Conservation (phyloP, 192 early-diverging fungal species). For the Podochytrium sp. region DNA sequence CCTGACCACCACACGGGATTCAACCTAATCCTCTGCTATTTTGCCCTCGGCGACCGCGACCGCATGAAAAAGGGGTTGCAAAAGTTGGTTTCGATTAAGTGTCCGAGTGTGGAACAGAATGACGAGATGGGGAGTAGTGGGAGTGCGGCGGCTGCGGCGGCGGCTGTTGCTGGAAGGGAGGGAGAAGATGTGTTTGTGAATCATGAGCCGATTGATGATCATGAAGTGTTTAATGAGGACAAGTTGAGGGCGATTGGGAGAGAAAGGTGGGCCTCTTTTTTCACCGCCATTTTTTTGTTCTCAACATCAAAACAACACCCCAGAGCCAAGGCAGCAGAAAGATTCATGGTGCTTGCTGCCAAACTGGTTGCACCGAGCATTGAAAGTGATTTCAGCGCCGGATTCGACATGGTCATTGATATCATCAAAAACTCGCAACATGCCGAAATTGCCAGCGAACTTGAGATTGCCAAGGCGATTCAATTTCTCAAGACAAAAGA, state of each 20-base stretch:
- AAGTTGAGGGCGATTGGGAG: constrained; percentile 53
- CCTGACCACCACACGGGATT: constrained; percentile 63
- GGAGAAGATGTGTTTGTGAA: background rate
- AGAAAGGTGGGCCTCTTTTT: constrained; percentile 40
- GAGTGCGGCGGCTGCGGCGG: background rate
- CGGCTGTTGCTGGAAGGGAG: background rate
- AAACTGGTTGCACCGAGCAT: constrained; percentile 60
- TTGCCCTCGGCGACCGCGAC: constrained; percentile 63
- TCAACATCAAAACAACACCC: too few relatives aligned
- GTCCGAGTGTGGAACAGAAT: constrained; percentile 47
- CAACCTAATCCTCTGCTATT: constrained; percentile 66
- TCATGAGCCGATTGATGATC: constrained; percentile 60
- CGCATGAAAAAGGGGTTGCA: constrained; percentile 59
- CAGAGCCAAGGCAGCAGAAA: constrained; percentile 41
- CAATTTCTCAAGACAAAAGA: constrained; percentile 60
- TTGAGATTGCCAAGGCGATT: constrained; percentile 66
- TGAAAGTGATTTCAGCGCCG: constrained; percentile 42
- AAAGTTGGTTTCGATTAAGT: constrained; percentile 50
- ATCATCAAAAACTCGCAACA: constrained; percentile 55
- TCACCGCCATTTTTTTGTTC: background rate
- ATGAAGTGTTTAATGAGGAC: constrained; percentile 65
- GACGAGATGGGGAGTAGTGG: constrained; percentile 42
- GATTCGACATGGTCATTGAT: constrained; percentile 62
- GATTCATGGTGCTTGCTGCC: constrained; percentile 55
- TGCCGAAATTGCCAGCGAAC: constrained; percentile 54